These are phyloP conservation scores for Phytophthora pistaciae DNA, from an alignment of 352 stramenopile species.

Conservation along the genomic window DNA sequence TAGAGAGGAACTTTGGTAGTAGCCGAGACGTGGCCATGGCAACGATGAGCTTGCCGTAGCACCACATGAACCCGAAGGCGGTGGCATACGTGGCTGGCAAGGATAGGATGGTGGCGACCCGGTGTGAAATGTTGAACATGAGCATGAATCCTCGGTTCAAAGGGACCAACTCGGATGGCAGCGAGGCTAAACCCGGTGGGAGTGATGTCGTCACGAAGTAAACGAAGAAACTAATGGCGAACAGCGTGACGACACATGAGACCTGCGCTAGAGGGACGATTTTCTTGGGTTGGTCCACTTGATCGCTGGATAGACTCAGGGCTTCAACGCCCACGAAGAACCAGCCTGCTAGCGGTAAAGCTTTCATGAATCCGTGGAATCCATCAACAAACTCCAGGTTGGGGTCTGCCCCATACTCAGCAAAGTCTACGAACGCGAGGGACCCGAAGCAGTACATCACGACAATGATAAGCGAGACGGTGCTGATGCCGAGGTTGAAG, in stretches of 20 bases:
- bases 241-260: conserved; percentile 23
- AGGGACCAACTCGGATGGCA: conserved; percentile 8
- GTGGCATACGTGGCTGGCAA: conserved; percentile 27
- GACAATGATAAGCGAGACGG: conserved; percentile 39
- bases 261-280: conserved; percentile 44
- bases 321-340: conserved; percentile 54
- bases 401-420: conserved; percentile 2
- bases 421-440: conserved; percentile 29
- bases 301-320: conserved; percentile 29
- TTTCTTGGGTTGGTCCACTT: conserved; percentile 40
- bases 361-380: conserved; percentile 33
- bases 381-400: conserved; percentile 6
- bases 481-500: conserved; percentile 45
- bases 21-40: conserved; percentile 42
- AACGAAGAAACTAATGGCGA: too few relatives aligned
- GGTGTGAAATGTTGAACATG: conserved; percentile 25
- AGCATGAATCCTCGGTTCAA: conserved; percentile 36
- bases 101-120: conserved; percentile 30
- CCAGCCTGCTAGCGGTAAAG: conserved; percentile 36
- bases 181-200: conserved; percentile 8
- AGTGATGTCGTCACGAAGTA: conserved; percentile 36
- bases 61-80: conserved; percentile 53
- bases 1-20: conserved; percentile 24
- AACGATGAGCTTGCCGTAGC: conserved; percentile 50
- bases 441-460: conserved; percentile 42